Evolutionary conservation across 345 rosid genomes (phyloP).

Genomic region (Capsella bursapastoris): DNA sequence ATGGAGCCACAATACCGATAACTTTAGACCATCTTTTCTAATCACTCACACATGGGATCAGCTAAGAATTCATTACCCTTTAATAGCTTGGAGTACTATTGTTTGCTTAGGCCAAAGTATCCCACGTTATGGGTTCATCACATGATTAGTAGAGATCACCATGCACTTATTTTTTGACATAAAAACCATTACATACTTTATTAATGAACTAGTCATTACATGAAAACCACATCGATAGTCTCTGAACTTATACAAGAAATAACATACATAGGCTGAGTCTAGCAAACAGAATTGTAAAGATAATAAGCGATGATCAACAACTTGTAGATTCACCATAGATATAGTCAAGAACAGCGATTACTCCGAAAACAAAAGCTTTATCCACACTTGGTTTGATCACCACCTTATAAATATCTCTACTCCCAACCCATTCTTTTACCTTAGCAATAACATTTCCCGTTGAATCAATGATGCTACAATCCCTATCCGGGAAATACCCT

Average conservation of each 20-base stretch:
- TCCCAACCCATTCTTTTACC: constrained; percentile 54
- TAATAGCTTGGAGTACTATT: too few species aligned
- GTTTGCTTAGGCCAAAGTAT: too few species aligned
- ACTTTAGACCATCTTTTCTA: too few species aligned
- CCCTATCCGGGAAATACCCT: constrained; percentile 73
- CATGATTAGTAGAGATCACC: too few species aligned
- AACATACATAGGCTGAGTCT: neutral
- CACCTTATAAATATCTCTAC: constrained; percentile 70
- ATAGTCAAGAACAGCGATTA: constrained; percentile 74
- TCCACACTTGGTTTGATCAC: constrained; percentile 59
- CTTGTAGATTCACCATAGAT: constrained; percentile 78
- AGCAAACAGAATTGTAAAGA: neutral
- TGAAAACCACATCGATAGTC: neutral
- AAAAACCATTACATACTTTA: neutral
- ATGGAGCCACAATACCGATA: too few species aligned
- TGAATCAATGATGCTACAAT: constrained; percentile 60
- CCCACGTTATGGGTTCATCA: too few species aligned
- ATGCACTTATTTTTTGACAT: too few species aligned
- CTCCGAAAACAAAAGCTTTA: constrained; percentile 77
- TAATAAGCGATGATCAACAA: constrained; percentile 43
- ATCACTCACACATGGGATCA: too few species aligned
- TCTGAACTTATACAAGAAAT: neutral
- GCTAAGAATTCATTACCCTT: too few species aligned
- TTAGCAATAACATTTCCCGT: constrained; percentile 59
- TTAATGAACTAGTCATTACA: neutral